Conservation (phyloP, 495 filamentous ascomycete genomes). For the Pseudoneurospora amorphoporcata region DNA sequence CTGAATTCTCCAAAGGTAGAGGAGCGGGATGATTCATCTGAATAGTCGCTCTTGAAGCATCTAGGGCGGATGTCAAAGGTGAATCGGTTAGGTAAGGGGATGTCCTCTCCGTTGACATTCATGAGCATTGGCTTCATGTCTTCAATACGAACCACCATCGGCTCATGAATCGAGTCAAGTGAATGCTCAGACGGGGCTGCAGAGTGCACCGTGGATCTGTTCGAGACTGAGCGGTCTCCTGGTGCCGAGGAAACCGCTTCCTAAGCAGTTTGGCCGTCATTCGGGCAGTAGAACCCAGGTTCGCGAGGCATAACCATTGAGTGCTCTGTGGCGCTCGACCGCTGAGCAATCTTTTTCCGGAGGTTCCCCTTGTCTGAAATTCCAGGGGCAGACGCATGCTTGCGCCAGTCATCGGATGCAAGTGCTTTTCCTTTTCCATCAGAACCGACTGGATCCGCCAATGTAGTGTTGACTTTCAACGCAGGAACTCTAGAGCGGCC, state of each 20-base stretch:
- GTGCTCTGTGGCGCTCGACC: slow-evolving; percentile 3
- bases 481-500: slow-evolving; percentile 5
- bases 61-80: slow-evolving; percentile 12
- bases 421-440: slow-evolving; percentile 13
- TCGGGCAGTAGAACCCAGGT: slow-evolving; percentile 10
- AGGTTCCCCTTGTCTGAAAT: not conserved
- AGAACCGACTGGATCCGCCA: slow-evolving; percentile 1
- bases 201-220: not conserved
- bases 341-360: not conserved
- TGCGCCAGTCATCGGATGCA: slow-evolving; percentile 21
- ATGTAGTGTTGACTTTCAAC: slow-evolving; percentile 8
- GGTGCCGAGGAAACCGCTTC: slow-evolving; percentile 15
- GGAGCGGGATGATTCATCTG: not conserved
- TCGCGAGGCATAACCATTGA: not conserved
- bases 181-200: not conserved
- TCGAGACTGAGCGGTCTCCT: not conserved
- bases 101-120: slow-evolving; percentile 14
- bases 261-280: slow-evolving; percentile 8
- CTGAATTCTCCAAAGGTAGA: slow-evolving; percentile 7
- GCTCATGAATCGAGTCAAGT: not conserved
- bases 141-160: slow-evolving; percentile 8
- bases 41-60: not conserved
- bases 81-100: slow-evolving; percentile 16
- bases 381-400: slow-evolving; percentile 1
- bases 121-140: slow-evolving; percentile 11